A percentile compares a stretch with the other conserved stretches of the same genome.
phyloP scores from a whole-genome alignment of 257 asterid species.

The Cynanchum wilfordii region DNA sequence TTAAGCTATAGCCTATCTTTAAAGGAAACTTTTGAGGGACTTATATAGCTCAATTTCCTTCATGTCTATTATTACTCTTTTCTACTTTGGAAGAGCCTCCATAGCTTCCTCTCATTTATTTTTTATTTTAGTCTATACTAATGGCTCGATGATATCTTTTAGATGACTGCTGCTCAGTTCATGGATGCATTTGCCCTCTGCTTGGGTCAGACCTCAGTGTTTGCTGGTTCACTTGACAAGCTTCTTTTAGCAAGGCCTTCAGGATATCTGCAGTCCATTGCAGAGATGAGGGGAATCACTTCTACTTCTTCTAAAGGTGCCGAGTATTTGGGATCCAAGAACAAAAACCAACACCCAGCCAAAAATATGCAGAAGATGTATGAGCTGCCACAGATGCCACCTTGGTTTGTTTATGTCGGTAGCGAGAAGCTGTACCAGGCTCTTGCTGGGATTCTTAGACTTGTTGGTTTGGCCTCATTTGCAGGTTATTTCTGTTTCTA shows the following conservation, averaged over 20 bases:
- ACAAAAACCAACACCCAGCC: slow-evolving; percentile 22
- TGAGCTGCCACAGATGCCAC: slow-evolving; percentile 85
- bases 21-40: background rate
- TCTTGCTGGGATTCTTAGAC: slow-evolving; percentile 78
- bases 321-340: slow-evolving; percentile 32
- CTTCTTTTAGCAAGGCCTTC: slow-evolving; percentile 52
- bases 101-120: background rate
- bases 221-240: slow-evolving; percentile 82
- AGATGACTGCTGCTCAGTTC: slow-evolving; percentile 77
- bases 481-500: slow-evolving; percentile 51
- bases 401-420: slow-evolving; percentile 75
- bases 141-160: slow-evolving; percentile 11
- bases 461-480: slow-evolving; percentile 60
- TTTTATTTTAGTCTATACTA: background rate
- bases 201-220: slow-evolving; percentile 77
- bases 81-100: background rate
- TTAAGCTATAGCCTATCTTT: background rate
- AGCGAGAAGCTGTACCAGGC: slow-evolving; percentile 69
- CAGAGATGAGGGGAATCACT: slow-evolving; percentile 61
- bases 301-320: slow-evolving; percentile 28
- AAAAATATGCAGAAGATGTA: slow-evolving; percentile 42
- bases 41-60: background rate
- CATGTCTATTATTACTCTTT: slow-evolving; percentile 2
- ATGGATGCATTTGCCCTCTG: slow-evolving; percentile 86
- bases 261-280: slow-evolving; percentile 78